Evolutionary conservation across 2,329 filamentous ascomycete species (phyloP).

Genomic region (Apiospora rasikravindrae): DNA sequence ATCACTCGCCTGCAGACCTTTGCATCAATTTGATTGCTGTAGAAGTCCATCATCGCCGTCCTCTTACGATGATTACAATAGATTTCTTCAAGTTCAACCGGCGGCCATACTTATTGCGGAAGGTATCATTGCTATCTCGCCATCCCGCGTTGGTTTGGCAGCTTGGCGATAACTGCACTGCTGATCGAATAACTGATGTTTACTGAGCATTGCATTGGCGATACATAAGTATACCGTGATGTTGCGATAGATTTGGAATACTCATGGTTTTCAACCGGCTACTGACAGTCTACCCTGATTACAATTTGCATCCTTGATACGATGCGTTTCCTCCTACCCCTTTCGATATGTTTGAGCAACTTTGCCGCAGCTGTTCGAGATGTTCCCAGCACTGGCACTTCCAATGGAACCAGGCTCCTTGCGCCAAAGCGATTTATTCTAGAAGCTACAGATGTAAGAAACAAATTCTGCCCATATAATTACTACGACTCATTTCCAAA

Average conservation of each 20-base stretch:
- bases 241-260: background rate
- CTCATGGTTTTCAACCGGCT: no score
- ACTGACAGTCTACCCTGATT: no score
- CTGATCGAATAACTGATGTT: no score
- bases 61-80: no score
- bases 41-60: background rate
- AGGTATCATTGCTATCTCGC: background rate
- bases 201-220: no score
- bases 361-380: background rate
- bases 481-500: background rate
- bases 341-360: background rate
- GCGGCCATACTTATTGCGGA: background rate
- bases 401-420: background rate
- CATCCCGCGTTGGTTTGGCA: no score
- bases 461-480: background rate
- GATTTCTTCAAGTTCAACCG: background rate
- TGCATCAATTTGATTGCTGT: background rate
- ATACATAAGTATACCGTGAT: background rate
- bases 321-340: background rate
- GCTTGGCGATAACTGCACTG: no score
- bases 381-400: background rate
- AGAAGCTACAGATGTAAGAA: background rate
- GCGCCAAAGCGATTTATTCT: constrained; percentile 11
- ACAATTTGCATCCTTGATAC: background rate
- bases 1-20: background rate